Conservation (phyloP, 176 grass and related monocot species). For the Pontederia crassipes region DNA sequence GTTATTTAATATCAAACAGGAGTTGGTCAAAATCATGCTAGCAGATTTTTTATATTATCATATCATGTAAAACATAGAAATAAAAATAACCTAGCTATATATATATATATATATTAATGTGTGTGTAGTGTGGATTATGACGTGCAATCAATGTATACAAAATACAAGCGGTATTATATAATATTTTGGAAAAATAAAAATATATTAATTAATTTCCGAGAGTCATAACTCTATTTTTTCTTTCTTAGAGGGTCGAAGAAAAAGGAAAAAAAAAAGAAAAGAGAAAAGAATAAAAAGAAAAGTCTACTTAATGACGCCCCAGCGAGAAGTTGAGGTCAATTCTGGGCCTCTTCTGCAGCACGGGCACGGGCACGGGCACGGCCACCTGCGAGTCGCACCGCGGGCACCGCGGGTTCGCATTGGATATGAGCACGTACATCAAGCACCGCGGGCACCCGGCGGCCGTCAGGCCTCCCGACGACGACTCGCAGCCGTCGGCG, state of each 20-base stretch:
- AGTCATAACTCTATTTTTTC: neutral
- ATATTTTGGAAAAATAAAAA: neutral
- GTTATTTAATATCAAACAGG: no score
- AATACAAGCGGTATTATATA: no score
- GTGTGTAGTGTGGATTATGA: no score
- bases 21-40: no score
- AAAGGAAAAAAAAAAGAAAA: neutral
- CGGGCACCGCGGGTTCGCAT: constrained; percentile 38
- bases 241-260: neutral
- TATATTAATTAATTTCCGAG: neutral
- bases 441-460: constrained; percentile 57
- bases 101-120: no score
- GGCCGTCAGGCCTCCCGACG: constrained; percentile 20
- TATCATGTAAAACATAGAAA: no score
- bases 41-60: no score
- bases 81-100: no score
- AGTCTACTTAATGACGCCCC: neutral
- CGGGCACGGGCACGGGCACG: neutral
- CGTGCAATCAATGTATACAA: no score
- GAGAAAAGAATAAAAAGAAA: neutral
- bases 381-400: constrained; percentile 35
- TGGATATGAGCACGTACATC: constrained; percentile 54
- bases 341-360: constrained; percentile 30
- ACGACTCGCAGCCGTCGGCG: neutral
- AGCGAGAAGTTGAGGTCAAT: constrained; percentile 45